phyloP scores from a whole-genome alignment of 495 filamentous ascomycete species.

The Neurospora sp. region DNA sequence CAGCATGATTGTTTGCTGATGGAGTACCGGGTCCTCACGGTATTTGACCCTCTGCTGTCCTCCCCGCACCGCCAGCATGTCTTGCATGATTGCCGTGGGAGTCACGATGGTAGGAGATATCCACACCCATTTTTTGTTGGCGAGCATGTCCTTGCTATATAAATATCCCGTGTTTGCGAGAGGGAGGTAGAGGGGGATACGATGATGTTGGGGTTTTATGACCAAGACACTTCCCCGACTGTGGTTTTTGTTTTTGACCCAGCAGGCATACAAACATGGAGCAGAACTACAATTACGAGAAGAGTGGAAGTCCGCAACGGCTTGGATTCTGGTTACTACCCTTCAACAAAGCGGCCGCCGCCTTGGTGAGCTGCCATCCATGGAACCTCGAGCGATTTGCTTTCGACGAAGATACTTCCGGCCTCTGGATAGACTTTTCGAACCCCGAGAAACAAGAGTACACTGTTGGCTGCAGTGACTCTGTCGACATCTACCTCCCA shows the following conservation, averaged over 20 bases:
- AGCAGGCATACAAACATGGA: background rate
- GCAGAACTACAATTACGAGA: background rate
- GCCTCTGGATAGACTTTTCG: conserved; percentile 17
- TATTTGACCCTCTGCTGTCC: background rate
- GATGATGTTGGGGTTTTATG: background rate
- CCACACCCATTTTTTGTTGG: background rate
- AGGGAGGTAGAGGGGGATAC: background rate
- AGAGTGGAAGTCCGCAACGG: background rate
- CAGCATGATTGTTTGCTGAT: background rate
- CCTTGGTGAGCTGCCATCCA: conserved; percentile 4
- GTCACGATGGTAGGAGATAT: background rate
- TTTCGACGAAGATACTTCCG: conserved; percentile 7
- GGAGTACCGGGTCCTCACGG: background rate
- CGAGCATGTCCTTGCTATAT: background rate
- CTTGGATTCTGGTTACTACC: conserved; percentile 15
- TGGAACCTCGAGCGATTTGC: background rate
- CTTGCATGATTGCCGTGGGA: background rate
- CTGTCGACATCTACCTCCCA: conserved; percentile 18
- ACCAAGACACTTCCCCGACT: too few species aligned
- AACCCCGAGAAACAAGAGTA: conserved; percentile 2
- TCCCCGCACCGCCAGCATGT: background rate
- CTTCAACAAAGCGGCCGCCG: conserved; percentile 3
- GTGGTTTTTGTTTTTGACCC: too few species aligned
- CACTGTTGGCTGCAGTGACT: conserved; percentile 12
- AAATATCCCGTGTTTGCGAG: background rate